Evolutionary conservation across 768 basidiomycete species (phyloP).

Genomic region (Zangia roseola): DNA sequence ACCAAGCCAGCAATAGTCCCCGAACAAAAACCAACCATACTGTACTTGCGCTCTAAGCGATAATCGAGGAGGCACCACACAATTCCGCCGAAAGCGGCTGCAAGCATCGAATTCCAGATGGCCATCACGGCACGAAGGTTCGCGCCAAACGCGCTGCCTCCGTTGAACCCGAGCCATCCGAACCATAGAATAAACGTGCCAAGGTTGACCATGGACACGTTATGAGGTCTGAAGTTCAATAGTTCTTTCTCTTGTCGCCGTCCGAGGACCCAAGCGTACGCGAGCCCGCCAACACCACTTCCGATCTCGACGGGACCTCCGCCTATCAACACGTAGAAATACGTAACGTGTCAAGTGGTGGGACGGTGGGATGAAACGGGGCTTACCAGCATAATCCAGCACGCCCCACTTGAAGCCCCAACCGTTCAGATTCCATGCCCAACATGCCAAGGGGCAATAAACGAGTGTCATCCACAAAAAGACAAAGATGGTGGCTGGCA

Average conservation of each 20-base stretch:
- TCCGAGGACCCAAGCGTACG: slow-evolving; percentile 85
- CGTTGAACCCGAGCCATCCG: slow-evolving; percentile 90
- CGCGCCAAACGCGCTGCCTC: slow-evolving; percentile 83
- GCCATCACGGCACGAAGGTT: slow-evolving; percentile 85
- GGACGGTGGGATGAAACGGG: background rate
- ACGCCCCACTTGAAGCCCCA: slow-evolving; percentile 88
- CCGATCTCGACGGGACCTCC: slow-evolving; percentile 89
- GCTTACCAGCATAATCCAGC: slow-evolving; percentile 79
- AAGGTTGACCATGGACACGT: slow-evolving; percentile 78
- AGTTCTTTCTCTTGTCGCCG: slow-evolving; percentile 71
- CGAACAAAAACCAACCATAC: slow-evolving; percentile 87
- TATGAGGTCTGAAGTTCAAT: slow-evolving; percentile 83
- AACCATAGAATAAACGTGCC: slow-evolving; percentile 89
- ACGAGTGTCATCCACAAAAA: slow-evolving; percentile 88
- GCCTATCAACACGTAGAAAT: slow-evolving; percentile 38
- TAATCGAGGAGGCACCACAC: slow-evolving; percentile 84
- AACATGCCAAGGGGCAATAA: slow-evolving; percentile 84
- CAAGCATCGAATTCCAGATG: slow-evolving; percentile 86
- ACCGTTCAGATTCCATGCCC: slow-evolving; percentile 79
- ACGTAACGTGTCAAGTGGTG: slow-evolving; percentile 1
- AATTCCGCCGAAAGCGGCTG: slow-evolving; percentile 77
- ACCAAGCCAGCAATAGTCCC: slow-evolving; percentile 89
- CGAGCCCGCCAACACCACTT: slow-evolving; percentile 81
- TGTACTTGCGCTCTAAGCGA: slow-evolving; percentile 77
- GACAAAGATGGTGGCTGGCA: slow-evolving; percentile 77